A percentile compares a stretch with the other conserved stretches of the same genome.
Conservation (phyloP, 106 monocot species). For the Platanthera zijinensis region DNA sequence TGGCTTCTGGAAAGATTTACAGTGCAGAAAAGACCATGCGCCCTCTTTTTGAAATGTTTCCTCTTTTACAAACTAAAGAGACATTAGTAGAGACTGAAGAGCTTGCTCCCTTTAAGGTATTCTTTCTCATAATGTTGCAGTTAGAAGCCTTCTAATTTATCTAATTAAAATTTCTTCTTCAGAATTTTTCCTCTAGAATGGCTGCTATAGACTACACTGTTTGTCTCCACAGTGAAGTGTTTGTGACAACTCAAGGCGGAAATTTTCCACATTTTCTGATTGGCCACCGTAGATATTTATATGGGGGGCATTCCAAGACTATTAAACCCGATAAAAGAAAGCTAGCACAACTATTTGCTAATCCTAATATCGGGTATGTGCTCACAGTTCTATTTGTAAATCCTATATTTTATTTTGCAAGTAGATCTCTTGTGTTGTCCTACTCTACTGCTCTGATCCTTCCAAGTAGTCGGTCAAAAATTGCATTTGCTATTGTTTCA, state of each 20-base stretch:
- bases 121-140: background rate
- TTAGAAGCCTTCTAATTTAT: background rate
- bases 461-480: no score
- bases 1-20: constrained; percentile 97
- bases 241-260: constrained; percentile 98
- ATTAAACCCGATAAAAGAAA: constrained; percentile 97
- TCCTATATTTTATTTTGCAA: background rate
- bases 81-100: constrained; percentile 74
- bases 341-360: constrained; percentile 82
- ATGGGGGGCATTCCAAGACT: constrained; percentile 92
- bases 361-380: constrained; percentile 75
- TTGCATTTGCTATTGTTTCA: no score
- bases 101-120: constrained; percentile 88
- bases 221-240: constrained; percentile 94
- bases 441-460: no score
- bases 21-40: constrained; percentile 79
- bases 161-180: constrained; percentile 10
- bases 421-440: background rate
- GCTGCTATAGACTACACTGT: constrained; percentile 96
- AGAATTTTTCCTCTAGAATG: constrained; percentile 97
- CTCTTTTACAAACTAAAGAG: constrained; percentile 92
- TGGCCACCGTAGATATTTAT: constrained; percentile 84
- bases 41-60: constrained; percentile 98
- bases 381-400: background rate
- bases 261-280: constrained; percentile 94